These are phyloP conservation scores for Exsudoporus floridanus DNA, from an alignment of 1,284 basidiomycete genomes.

Conservation along the genomic window DNA sequence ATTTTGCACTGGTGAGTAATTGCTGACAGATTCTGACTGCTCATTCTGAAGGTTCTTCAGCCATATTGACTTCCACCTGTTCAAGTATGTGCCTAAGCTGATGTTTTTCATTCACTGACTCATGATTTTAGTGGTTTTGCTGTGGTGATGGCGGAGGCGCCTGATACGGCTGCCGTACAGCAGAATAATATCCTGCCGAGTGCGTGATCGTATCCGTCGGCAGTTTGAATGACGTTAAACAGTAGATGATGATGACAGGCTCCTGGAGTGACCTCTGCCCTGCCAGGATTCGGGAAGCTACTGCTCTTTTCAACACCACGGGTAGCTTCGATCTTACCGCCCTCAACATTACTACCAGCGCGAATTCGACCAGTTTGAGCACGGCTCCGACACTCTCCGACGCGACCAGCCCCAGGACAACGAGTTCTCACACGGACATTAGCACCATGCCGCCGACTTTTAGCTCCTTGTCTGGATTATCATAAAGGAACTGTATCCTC, in stretches of 20 bases:
- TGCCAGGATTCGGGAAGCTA: conserved; percentile 14
- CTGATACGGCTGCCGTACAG: conserved; percentile 17
- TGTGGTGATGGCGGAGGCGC: conserved; percentile 31
- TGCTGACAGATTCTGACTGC: neutral
- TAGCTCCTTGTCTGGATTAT: conserved; percentile 9
- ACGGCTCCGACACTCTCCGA: conserved; percentile 5
- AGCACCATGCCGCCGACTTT: conserved; percentile 18
- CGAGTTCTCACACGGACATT: conserved; percentile 12
- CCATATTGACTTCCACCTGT: conserved; percentile 34
- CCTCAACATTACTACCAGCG: conserved; percentile 5
- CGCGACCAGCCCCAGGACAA: neutral
- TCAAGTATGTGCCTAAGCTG: conserved; percentile 15
- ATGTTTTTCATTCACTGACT: conserved; percentile 5
- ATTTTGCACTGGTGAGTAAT: conserved; percentile 34
- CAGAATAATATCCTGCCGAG: conserved; percentile 21
- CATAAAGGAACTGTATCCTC: neutral
- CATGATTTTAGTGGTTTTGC: conserved; percentile 30
- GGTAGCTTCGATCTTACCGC: conserved; percentile 21
- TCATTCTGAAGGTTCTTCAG: conserved; percentile 12
- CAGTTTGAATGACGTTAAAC: neutral
- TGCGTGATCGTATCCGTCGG: conserved; percentile 9
- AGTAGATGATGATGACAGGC: conserved; percentile 4
- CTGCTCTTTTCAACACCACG: conserved; percentile 15
- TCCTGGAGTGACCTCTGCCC: conserved; percentile 26
- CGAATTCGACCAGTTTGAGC: neutral